These are phyloP conservation scores for Paraconiothyrium brasiliense DNA, from an alignment of 2,329 filamentous ascomycete species.

Conservation along the genomic window DNA sequence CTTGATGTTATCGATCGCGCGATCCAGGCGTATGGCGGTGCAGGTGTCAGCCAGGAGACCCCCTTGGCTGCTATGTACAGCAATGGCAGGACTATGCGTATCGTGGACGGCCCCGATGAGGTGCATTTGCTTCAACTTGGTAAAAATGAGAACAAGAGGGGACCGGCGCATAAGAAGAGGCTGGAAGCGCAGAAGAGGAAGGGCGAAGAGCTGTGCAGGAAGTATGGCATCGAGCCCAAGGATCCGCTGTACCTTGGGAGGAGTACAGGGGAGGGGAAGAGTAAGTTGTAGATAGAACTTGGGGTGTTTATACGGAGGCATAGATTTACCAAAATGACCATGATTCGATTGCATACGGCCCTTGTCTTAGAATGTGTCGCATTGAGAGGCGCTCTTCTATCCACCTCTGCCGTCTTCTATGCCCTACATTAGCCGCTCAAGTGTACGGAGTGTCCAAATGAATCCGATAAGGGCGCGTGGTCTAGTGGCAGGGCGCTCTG, in stretches of 20 bases:
- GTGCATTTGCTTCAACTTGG: constrained; percentile 82
- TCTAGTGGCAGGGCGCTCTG: neutral
- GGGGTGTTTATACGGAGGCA: neutral
- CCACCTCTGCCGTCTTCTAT: too few species aligned
- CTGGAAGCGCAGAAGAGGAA: constrained; percentile 72
- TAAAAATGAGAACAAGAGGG: constrained; percentile 79
- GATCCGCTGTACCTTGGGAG: constrained; percentile 56
- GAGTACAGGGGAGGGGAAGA: constrained; percentile 47
- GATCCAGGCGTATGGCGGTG: constrained; percentile 89
- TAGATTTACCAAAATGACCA: too few species aligned
- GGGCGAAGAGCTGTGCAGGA: constrained; percentile 71
- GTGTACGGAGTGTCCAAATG: too few species aligned
- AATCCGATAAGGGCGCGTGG: neutral
- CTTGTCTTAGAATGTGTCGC: neutral
- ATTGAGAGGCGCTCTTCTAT: too few species aligned
- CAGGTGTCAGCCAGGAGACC: constrained; percentile 93
- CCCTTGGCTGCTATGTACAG: constrained; percentile 83
- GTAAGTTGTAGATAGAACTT: constrained; percentile 50
- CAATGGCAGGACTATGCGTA: constrained; percentile 78
- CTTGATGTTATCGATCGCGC: constrained; percentile 92
- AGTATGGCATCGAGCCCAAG: constrained; percentile 61
- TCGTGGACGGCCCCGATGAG: constrained; percentile 96
- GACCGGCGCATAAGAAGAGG: constrained; percentile 66
- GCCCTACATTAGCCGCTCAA: too few species aligned
- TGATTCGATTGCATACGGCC: too few species aligned